Evolutionary conservation across 1,284 basidiomycete species (phyloP).

Genomic region (Malassezia globosa): DNA sequence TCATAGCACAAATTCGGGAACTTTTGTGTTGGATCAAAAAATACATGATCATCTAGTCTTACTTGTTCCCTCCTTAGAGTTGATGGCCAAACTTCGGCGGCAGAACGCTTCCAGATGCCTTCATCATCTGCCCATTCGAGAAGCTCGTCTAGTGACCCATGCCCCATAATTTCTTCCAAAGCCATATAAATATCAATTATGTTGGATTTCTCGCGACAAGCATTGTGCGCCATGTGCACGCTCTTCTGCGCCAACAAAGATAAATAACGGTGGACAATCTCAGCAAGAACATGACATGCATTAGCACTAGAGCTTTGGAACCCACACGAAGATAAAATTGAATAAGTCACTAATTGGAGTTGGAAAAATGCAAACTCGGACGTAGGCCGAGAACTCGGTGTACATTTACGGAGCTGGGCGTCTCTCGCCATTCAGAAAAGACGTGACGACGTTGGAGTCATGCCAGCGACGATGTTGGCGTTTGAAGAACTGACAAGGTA

Average conservation of each 20-base stretch:
- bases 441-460: no score
- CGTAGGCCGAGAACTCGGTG: background rate
- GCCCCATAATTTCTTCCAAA: conserved; percentile 27
- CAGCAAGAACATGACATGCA: conserved; percentile 24
- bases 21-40: background rate
- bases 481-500: no score
- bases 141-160: conserved; percentile 21
- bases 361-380: conserved; percentile 4
- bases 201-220: conserved; percentile 19
- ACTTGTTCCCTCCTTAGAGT: conserved; percentile 1
- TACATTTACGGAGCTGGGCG: background rate
- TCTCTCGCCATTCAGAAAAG: no score
- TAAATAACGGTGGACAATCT: conserved; percentile 32
- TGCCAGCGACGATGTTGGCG: no score
- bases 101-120: conserved; percentile 14
- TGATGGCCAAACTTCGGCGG: background rate
- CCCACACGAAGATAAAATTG: conserved; percentile 22
- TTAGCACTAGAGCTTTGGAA: conserved; percentile 26
- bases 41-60: background rate
- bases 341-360: conserved; percentile 8
- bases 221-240: conserved; percentile 20
- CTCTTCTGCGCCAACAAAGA: conserved; percentile 19
- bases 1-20: background rate
- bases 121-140: conserved; percentile 31
- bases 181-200: conserved; percentile 25